Evolutionary conservation across 2,329 filamentous ascomycete species (phyloP).

Genomic region (Rutstroemia sp.): DNA sequence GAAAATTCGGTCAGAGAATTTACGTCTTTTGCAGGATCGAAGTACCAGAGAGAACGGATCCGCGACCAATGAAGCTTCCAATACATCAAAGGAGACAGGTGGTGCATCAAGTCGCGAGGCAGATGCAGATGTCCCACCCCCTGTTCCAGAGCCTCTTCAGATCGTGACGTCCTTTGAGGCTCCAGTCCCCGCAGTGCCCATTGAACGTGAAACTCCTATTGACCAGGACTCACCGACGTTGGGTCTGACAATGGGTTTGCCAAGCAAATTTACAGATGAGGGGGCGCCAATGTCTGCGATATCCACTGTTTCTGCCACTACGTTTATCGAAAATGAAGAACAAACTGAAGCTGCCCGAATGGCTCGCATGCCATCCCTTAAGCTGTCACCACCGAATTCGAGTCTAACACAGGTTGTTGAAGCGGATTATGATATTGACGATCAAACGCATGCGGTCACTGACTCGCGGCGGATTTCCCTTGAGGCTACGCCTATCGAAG

Average conservation of each 20-base stretch:
- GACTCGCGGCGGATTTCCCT: slow-evolving; percentile 25
- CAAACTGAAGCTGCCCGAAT: slow-evolving; percentile 45
- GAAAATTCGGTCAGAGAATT: slow-evolving; percentile 38
- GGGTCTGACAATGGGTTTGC: slow-evolving; percentile 45
- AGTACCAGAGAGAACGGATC: neutral
- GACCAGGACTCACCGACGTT: slow-evolving; percentile 56
- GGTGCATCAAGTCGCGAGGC: slow-evolving; percentile 1
- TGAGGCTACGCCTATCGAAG: slow-evolving; percentile 19
- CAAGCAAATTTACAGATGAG: slow-evolving; percentile 50
- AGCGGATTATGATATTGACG: slow-evolving; percentile 7
- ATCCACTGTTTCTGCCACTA: slow-evolving; percentile 53
- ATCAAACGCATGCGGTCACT: neutral
- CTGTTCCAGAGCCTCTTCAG: slow-evolving; percentile 15
- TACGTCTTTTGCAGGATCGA: slow-evolving; percentile 25
- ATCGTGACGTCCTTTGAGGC: slow-evolving; percentile 22
- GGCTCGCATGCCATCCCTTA: slow-evolving; percentile 14
- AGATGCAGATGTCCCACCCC: slow-evolving; percentile 3
- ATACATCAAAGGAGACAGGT: neutral
- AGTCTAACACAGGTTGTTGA: neutral
- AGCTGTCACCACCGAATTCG: neutral
- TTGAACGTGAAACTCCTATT: slow-evolving; percentile 4
- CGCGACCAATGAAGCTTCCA: neutral
- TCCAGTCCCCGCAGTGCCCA: neutral
- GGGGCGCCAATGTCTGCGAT: slow-evolving; percentile 50
- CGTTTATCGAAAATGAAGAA: slow-evolving; percentile 67